Evolutionary conservation across 75 land plant genomes (phyloP).

Genomic region (Chamaecyparis obtusa): DNA sequence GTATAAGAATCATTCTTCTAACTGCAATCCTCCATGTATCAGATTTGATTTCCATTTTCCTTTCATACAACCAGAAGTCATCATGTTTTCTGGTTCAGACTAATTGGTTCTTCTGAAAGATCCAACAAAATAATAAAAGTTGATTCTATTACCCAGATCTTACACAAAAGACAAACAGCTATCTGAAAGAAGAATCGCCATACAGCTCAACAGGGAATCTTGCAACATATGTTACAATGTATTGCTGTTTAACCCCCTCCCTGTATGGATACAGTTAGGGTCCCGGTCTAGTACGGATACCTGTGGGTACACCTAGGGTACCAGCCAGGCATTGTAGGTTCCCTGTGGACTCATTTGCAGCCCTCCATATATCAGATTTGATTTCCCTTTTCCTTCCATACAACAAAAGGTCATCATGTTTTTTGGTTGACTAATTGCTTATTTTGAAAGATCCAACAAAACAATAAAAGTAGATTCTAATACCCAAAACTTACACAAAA

Average conservation of each 20-base stretch:
- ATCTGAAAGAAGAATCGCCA: neutral
- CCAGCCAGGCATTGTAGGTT: no score
- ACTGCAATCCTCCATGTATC: neutral
- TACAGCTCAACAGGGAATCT: neutral
- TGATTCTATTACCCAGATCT: neutral
- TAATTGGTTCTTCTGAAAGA: neutral
- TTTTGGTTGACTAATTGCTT: neutral
- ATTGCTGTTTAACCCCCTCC: no score
- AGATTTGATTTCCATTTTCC: neutral
- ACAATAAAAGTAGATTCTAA: neutral
- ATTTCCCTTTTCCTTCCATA: neutral
- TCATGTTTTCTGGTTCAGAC: neutral
- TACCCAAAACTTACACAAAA: neutral
- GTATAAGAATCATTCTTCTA: neutral
- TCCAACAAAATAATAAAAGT: neutral
- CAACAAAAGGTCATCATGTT: neutral
- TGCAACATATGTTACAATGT: no score
- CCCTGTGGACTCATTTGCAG: neutral
- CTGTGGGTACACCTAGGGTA: no score
- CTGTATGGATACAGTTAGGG: no score
- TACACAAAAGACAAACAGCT: neutral
- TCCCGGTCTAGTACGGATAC: no score
- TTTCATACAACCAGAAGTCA: neutral
- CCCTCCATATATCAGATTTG: neutral
- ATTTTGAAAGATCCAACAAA: neutral